Base-by-base conservation (phyloP, 2,329 filamentous ascomycete species). In the Stachybotrys echinatus region DNA sequence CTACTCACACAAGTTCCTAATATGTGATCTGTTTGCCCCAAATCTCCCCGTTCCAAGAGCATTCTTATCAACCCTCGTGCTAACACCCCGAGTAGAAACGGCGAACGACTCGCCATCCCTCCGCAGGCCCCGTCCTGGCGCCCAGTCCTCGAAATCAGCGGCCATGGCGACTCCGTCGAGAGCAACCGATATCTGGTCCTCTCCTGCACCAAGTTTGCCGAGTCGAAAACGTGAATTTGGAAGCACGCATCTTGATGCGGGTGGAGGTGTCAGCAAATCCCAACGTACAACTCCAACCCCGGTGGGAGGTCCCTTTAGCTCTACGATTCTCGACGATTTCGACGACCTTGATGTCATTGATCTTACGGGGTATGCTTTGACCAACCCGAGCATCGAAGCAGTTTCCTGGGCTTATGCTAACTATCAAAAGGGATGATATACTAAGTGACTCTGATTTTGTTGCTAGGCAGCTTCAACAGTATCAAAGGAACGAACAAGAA, bases 301-400 rank as follows among this genome's bases (percentile, higher is more conserved):
- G 3, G 21, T 17, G 12, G 22, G 2, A 20, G 14, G 45, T 53
- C n/a, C 48, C 47, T 10, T 52, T 52, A 31, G 20, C 23, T 42
- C 37, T 22, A 5, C 44, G 6, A 45, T 47, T 37, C 23, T 31
- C 14, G 42, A 23, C 40, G 47, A 45, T 47, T n/a, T 19, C n/a
- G 27, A 46, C 27, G 14, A 18, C n/a, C 23, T 60, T 42, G 61
- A 66, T 19, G 48, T 72, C 34, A 71, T 74, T 49, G 71, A 75
- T 57, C 66, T 75, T 57, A 74, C 71, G 54, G 70, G 69, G 65
- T 70, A 65, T 51, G 62, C 4, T 58, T 45, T n/a, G 19, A 18
- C 12, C 42, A 40, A 20, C 19, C 34, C 47, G 20, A 46, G n/a
- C 8, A 2, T 49, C 3, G 44, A 19, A 44, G 17, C 21, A 18